These are phyloP conservation scores for Coemansia sp. DNA, from an alignment of 192 early-diverging fungal genomes.

Conservation along the genomic window DNA sequence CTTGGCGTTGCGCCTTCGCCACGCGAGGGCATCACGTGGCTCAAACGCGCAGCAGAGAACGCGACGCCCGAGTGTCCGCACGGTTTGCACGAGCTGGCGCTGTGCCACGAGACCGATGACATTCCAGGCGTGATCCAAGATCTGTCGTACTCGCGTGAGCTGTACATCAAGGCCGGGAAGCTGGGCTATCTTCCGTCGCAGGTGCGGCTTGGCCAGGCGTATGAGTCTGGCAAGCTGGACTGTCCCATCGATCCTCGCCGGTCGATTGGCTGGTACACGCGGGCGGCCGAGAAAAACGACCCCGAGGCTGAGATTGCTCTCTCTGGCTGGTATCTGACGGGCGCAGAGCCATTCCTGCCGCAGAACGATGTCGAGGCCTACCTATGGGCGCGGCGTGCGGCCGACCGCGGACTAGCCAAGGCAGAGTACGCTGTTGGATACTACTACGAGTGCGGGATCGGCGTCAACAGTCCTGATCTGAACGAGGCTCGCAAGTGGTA, in stretches of 20 bases:
- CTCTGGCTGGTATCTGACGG: constrained; percentile 98
- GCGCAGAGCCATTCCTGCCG: constrained; percentile 82
- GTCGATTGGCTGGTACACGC: constrained; percentile 96
- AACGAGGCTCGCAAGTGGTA: constrained; percentile 28
- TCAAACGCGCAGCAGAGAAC: constrained; percentile 88
- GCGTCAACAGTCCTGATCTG: constrained; percentile 62
- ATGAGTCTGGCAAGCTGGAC: constrained; percentile 91
- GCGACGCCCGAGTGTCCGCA: constrained; percentile 92
- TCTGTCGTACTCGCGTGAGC: constrained; percentile 83
- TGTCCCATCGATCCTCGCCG: constrained; percentile 83
- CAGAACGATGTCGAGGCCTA: constrained; percentile 96
- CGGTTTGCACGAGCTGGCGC: constrained; percentile 88
- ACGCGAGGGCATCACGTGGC: constrained; percentile 90
- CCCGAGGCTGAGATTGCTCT: constrained; percentile 89
- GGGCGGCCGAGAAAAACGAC: constrained; percentile 88
- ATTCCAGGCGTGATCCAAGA: constrained; percentile 76
- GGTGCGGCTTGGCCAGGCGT: constrained; percentile 86
- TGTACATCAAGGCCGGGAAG: constrained; percentile 90
- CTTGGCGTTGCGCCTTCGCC: constrained; percentile 76
- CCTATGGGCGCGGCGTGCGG: constrained; percentile 94
- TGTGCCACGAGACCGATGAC: constrained; percentile 77
- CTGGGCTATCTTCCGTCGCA: constrained; percentile 93
- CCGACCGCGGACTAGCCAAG: constrained; percentile 91
- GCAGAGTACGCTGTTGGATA: constrained; percentile 98
- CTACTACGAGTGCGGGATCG: constrained; percentile 90